Conservation (phyloP, 306 rosid genomes). For the Pterocarpus santalinus region DNA sequence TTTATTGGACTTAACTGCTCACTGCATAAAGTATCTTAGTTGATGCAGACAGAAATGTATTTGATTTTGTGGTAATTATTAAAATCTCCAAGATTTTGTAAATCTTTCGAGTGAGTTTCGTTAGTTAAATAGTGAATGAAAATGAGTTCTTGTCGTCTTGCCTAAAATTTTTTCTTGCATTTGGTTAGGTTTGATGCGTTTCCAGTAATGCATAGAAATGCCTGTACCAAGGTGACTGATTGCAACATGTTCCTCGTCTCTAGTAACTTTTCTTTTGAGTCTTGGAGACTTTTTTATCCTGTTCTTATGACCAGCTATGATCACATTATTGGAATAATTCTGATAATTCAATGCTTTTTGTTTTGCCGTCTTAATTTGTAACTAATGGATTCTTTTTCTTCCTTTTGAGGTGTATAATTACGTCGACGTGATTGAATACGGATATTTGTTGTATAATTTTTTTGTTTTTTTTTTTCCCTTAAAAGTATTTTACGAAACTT, state of each 20-base stretch:
- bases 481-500: neutral
- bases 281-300: slow-evolving; percentile 2
- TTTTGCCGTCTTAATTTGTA: neutral
- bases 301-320: neutral
- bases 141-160: slow-evolving; percentile 38
- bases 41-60: slow-evolving; percentile 53
- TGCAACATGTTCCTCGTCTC: neutral
- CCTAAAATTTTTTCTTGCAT: slow-evolving; percentile 4
- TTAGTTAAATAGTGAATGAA: slow-evolving; percentile 43
- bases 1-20: slow-evolving; percentile 55
- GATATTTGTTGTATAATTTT: neutral
- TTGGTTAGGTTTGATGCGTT: neutral
- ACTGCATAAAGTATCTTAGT: slow-evolving; percentile 50
- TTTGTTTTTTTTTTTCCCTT: neutral
- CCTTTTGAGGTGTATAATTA: neutral
- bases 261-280: too few relatives aligned
- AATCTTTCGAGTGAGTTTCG: slow-evolving; percentile 39
- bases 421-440: neutral
- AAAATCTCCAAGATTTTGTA: slow-evolving; percentile 44
- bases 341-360: slow-evolving; percentile 1
- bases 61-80: slow-evolving; percentile 52
- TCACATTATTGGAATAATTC: neutral
- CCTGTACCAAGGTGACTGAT: neutral
- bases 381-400: neutral
- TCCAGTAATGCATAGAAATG: slow-evolving; percentile 19